These are phyloP conservation scores for Fonsecaea erecta DNA, from an alignment of 2,329 filamentous ascomycete genomes.

Conservation along the genomic window DNA sequence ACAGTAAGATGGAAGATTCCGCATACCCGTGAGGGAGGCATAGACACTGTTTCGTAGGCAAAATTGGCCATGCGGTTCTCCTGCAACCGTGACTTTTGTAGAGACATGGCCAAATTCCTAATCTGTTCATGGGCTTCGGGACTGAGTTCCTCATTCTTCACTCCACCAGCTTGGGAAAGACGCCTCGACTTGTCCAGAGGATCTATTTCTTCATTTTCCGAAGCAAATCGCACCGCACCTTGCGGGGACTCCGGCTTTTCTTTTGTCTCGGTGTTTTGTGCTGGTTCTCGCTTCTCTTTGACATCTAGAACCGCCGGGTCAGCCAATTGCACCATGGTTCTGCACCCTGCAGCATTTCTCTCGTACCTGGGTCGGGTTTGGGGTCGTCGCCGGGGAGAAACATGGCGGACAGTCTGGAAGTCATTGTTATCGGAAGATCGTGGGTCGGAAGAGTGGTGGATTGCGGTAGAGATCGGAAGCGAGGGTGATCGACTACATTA, in stretches of 20 bases:
- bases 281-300: slow-evolving; percentile 39
- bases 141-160: slow-evolving; percentile 39
- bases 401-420: slow-evolving; percentile 37
- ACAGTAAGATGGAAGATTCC: slow-evolving; percentile 10
- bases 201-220: slow-evolving; percentile 71
- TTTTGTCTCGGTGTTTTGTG: slow-evolving; percentile 3
- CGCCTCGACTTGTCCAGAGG: slow-evolving; percentile 43
- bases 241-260: slow-evolving; percentile 26
- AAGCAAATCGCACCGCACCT: slow-evolving; percentile 71
- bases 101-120: slow-evolving; percentile 70
- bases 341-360: neutral
- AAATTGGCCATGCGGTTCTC: slow-evolving; percentile 83
- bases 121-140: slow-evolving; percentile 65
- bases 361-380: slow-evolving; percentile 31
- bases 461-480: slow-evolving; percentile 8
- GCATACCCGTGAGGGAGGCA: slow-evolving; percentile 63
- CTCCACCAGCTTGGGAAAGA: slow-evolving; percentile 29
- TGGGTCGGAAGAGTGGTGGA: slow-evolving; percentile 1
- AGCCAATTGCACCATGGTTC: slow-evolving; percentile 5
- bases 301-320: slow-evolving; percentile 36
- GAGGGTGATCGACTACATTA: slow-evolving; percentile 29
- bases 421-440: slow-evolving; percentile 29
- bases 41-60: slow-evolving; percentile 86
- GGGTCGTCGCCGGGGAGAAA: slow-evolving; percentile 35
- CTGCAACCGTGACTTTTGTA: slow-evolving; percentile 77